These are phyloP conservation scores for Fomitopsis betulina DNA, from an alignment of 1,284 basidiomycete species.

Conservation along the genomic window DNA sequence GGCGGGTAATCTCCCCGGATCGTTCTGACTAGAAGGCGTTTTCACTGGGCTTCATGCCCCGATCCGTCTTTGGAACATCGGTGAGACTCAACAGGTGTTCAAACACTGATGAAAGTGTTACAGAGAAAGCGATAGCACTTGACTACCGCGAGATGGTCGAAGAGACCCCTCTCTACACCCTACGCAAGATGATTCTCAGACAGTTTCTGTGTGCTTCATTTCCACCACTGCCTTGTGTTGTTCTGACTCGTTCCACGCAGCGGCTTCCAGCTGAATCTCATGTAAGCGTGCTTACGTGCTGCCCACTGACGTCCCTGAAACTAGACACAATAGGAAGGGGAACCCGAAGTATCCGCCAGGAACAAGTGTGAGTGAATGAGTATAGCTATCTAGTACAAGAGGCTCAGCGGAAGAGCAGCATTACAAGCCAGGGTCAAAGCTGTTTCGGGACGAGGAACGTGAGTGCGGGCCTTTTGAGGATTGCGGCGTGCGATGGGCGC, in stretches of 20 bases:
- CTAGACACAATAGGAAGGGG: slow-evolving; percentile 30
- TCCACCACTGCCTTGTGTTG: neutral
- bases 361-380: slow-evolving; percentile 25
- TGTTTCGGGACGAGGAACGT: slow-evolving; percentile 30
- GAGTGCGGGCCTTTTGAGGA: neutral
- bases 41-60: too few species aligned
- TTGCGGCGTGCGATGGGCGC: too few species aligned
- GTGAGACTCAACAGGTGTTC: too few species aligned
- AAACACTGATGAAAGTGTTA: too few species aligned
- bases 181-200: slow-evolving; percentile 48
- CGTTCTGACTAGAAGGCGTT: too few species aligned
- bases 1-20: too few species aligned
- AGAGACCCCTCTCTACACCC: slow-evolving; percentile 55
- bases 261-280: slow-evolving; percentile 32
- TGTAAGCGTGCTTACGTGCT: slow-evolving; percentile 17
- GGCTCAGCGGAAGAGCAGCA: slow-evolving; percentile 18
- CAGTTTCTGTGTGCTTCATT: slow-evolving; percentile 34
- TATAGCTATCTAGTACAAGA: neutral
- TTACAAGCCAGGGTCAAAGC: slow-evolving; percentile 27
- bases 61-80: too few species aligned
- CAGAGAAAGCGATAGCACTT: slow-evolving; percentile 19
- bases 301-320: neutral
- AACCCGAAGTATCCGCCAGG: slow-evolving; percentile 30
- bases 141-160: slow-evolving; percentile 33
- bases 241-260: slow-evolving; percentile 24